Percentiles rank a stretch among this genome's conserved stretches.
Evolutionary conservation across 257 asterid genomes (phyloP).

Genomic region (Haberlea rhodopensis): DNA sequence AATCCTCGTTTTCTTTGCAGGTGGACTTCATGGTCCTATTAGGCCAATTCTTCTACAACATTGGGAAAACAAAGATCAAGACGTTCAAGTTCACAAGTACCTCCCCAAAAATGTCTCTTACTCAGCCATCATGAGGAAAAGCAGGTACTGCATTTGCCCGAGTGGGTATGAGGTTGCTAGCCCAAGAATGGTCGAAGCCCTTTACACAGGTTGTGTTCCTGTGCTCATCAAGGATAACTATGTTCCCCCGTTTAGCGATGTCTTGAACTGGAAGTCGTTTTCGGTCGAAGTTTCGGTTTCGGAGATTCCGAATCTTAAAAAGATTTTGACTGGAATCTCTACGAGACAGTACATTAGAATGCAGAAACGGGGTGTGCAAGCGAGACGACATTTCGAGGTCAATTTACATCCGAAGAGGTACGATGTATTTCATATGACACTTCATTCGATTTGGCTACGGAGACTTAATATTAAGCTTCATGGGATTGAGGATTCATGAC

Average conservation of each 20-base stretch:
- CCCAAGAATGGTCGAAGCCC: conserved; percentile 79
- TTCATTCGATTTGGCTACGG: conserved; percentile 87
- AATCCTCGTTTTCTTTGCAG: conserved; percentile 67
- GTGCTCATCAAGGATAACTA: conserved; percentile 60
- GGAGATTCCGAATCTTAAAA: conserved; percentile 59
- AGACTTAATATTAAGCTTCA: conserved; percentile 53
- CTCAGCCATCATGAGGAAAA: conserved; percentile 56
- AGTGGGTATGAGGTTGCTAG: conserved; percentile 88
- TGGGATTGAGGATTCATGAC: conserved; percentile 42
- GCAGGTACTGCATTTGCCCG: conserved; percentile 76
- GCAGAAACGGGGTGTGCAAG: conserved; percentile 67
- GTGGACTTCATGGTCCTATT: conserved; percentile 83
- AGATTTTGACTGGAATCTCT: conserved; percentile 53
- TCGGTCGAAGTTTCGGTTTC: conserved; percentile 45
- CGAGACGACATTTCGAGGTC: conserved; percentile 71
- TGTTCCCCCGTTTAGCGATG: conserved; percentile 73
- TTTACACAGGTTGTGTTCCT: conserved; percentile 75
- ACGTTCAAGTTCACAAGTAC: conserved; percentile 56
- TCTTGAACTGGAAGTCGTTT: conserved; percentile 67
- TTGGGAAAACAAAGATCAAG: conserved; percentile 79
- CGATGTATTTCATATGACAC: conserved; percentile 84
- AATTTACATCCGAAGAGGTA: conserved; percentile 61
- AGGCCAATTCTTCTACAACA: conserved; percentile 68
- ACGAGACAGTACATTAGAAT: conserved; percentile 59
- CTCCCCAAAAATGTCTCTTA: conserved; percentile 66